Base-by-base conservation (phyloP, 2,329 filamentous ascomycete species). In the Chrysoporthe austroafricana region DNA sequence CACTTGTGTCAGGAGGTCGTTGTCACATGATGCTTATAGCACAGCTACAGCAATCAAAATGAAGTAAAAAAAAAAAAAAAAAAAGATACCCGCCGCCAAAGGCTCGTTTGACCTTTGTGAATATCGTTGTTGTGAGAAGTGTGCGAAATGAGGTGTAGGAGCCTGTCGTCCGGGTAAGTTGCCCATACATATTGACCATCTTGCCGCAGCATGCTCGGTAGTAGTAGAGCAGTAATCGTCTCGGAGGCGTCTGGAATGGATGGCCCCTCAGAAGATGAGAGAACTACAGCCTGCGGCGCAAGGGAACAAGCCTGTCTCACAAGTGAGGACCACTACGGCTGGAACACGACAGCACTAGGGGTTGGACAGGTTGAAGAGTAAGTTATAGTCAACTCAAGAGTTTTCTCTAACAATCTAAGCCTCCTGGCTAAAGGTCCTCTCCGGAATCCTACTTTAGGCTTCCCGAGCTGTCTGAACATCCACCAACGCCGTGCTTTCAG, bases 21-120 rank as follows among this genome's bases (percentile, higher is more conserved):
- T 84, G 82, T 84, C 80, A 81, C 80, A 82, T 81, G 79, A 74
- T 78, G 77, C 77, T 77, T 78, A 71, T 79, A 75, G 77, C 77
- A 78, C 76, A 74, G 72, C 76, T 76, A 72, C 76, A 73, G 72
- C 71, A 74, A 71, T 73, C 70, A 72, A 73, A 71, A 70, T 64
- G 52, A 71, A 69, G 67, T 66, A 43, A 70, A 69, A 66, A 36
- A 58, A 65, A 16, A 58, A 65, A 16, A 70, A 69, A 67, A 64
- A 42, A 70, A 69, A 65, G 36, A 61, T 62, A 16, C 18, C 34
- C 39, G 32, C 5, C 39, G 18, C 46, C 36, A 4, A 13, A 14
- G 21, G 2, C 14, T 3, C 6, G 13, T 1, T 16, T 54, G 4
- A 21, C 26, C 13, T 54, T 16, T 14, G 21, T 54, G 50, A 54